These are phyloP conservation scores for Mycosphaerella arachidis DNA, from an alignment of 2,329 filamentous ascomycete genomes.

Conservation along the genomic window DNA sequence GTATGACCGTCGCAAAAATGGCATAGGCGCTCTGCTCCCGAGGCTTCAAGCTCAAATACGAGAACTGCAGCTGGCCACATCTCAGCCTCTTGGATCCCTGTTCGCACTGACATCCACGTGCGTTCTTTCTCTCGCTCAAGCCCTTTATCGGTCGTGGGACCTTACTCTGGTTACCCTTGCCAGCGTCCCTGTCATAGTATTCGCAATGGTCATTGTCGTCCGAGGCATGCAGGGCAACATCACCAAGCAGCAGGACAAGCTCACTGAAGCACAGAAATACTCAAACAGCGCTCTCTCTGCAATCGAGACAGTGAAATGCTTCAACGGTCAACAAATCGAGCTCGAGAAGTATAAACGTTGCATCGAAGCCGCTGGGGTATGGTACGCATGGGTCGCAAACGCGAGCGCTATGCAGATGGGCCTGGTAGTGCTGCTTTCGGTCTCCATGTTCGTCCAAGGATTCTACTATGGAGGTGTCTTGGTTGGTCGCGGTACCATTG, in stretches of 20 bases:
- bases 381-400: conserved; percentile 65
- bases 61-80: conserved; percentile 75
- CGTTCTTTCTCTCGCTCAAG: conserved; percentile 62
- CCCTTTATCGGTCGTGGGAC: conserved; percentile 77
- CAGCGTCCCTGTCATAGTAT: conserved; percentile 63
- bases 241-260: conserved; percentile 61
- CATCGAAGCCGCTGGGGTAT: conserved; percentile 55
- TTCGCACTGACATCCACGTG: conserved; percentile 62
- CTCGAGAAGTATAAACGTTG: conserved; percentile 58
- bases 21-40: conserved; percentile 66
- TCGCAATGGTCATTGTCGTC: conserved; percentile 58
- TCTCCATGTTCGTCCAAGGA: conserved; percentile 76
- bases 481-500: conserved; percentile 55
- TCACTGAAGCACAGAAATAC: conserved; percentile 67
- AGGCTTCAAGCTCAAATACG: conserved; percentile 74
- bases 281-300: conserved; percentile 64
- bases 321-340: conserved; percentile 71
- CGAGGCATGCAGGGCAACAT: conserved; percentile 61
- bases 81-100: conserved; percentile 71
- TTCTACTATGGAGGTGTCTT: conserved; percentile 83
- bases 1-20: conserved; percentile 72
- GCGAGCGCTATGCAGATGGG: conserved; percentile 68
- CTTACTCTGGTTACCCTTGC: conserved; percentile 75
- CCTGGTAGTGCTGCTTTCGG: conserved; percentile 67
- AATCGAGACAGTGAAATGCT: conserved; percentile 83